Base-by-base conservation (phyloP, 352 stramenopile genomes). In the Phytophthora parvispora region DNA sequence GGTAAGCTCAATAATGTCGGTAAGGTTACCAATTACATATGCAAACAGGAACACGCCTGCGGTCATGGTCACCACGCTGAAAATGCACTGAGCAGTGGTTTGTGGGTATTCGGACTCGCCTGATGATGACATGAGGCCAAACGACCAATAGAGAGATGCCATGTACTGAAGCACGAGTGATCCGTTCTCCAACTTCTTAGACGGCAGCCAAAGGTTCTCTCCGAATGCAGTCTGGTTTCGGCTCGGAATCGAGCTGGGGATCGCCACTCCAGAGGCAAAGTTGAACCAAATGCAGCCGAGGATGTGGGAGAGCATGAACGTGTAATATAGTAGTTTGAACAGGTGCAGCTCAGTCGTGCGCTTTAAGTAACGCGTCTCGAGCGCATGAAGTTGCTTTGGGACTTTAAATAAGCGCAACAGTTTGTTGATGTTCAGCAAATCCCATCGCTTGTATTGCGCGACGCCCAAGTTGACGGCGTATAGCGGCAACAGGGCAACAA, bases 11-110 rank as follows among this genome's bases (percentile, higher is more conserved):
- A 81, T 60, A 5, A 89, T 75, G 32, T 91, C 83, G 0, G 72
- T 72, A 2, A 89, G 47, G 31, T 88, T 88, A 0, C 83, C 83
- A 7, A 91, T 65, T 18, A 88, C 59, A 29, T 86, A 87, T 4
- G 83, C 69, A 24, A 87, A 80, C 10, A 89, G 34, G 16, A 77
- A 72, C 25, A 86, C 60, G 1, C 83, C 78, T 13, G 25, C 42
- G 1, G 78, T 36, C 32, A 88, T 74, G 1, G 76, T 74, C 2
- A 80, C 7, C 0, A 86, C 74, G 6, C 64, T 80, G 65, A 89
- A 91, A 1, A 86, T 32, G 34, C 65, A 74, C 15, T 91, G 74
- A 0, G 48, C 10, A 0, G 72, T 28, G 8, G 74, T 86, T 16
- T 85, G 52, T 6, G 83, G 83, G 3, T 76, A 18, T 1, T 75